Percentiles rank a stretch among this genome's conserved stretches.
phyloP scores from a whole-genome alignment of 2,329 filamentous ascomycete species.

The Mycogone perniciosa region DNA sequence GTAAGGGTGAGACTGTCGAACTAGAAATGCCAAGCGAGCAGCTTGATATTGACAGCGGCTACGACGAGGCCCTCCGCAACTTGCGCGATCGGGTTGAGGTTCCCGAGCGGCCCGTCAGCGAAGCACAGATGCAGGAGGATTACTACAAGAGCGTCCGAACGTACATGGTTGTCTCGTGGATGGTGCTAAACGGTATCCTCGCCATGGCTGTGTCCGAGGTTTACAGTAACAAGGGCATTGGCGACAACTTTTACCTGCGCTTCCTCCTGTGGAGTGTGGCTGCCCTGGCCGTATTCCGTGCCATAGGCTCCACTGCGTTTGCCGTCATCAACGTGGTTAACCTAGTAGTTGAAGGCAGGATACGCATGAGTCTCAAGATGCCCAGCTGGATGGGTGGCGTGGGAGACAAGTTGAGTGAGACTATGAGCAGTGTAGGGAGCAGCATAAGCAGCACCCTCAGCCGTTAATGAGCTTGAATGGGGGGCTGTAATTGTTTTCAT shows the following conservation, averaged over 20 bases:
- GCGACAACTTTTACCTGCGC: conserved; percentile 80
- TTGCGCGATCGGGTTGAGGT: conserved; percentile 90
- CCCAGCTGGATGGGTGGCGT: conserved; percentile 38
- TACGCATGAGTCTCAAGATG: conserved; percentile 52
- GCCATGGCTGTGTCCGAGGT: conserved; percentile 90
- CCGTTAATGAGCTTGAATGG: conserved; percentile 1
- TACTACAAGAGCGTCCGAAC: conserved; percentile 97
- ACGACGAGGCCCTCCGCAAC: conserved; percentile 94
- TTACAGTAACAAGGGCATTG: conserved; percentile 65
- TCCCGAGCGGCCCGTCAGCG: conserved; percentile 51
- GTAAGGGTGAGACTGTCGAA: conserved; percentile 75
- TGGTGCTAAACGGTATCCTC: conserved; percentile 83
- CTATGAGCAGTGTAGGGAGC: conserved; percentile 44
- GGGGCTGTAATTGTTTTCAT: not conserved
- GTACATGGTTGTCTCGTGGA: conserved; percentile 96
- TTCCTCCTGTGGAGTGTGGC: conserved; percentile 95
- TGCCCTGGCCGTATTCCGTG: conserved; percentile 77
- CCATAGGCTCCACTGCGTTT: conserved; percentile 74
- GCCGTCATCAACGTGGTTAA: conserved; percentile 79
- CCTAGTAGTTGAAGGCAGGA: conserved; percentile 76
- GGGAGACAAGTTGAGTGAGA: conserved; percentile 39
- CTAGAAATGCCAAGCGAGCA: conserved; percentile 97
- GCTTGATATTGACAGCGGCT: conserved; percentile 94
- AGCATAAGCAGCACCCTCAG: conserved; percentile 39
- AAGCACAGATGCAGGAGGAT: conserved; percentile 88